Base-by-base conservation (phyloP, 169 alveolate species). In the Plasmodium falciparum region DNA sequence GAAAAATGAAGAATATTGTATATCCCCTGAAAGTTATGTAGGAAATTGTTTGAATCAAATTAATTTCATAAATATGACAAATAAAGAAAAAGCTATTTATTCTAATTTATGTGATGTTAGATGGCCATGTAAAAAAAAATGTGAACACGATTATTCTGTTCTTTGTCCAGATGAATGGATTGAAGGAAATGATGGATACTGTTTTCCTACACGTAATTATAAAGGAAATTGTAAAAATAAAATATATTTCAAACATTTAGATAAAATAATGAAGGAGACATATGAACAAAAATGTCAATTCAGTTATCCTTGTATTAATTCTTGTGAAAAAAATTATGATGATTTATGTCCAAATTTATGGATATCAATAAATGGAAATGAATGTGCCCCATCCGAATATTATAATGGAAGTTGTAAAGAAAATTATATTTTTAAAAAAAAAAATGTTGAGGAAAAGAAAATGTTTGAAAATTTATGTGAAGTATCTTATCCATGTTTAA, bases 131-230 rank as follows among this genome's bases (percentile, higher is more conserved):
- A 86, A 72, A 29, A 85, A 72, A 54, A 88, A 85, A 61, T 94
- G 96, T 63, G 93, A 88, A 20, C 88, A 73, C 29, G 95, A 94
- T 88, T 94, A 88, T 58, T 80, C 95, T 47, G 93, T 90, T 78
- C 78, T 94, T 43, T 94, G 96, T 20, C 96, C 96, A 22, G 75
- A 86, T 3, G 94, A 94, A 63, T 94, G 96, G 96, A 88, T 94
- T 29, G 89, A 75, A 73, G 73, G 78, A 39, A 29, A 63, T 29
- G 54, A 90, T 71, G 90, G 73, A 26, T 83, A 85, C n/a, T 85
- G 89, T 88, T 56, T 86, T 13, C 78, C 92, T 12, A 86, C 88
- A 43, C 71, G 58, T 72, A 54, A 22, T 20, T 86, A 86, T 24
- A 49, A 72, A 2, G 92, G 92, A 59, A 86, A 59, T 26, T 86